Base-by-base conservation (phyloP, 192 early-diverging fungal species). In the Mortierella hygrophila region DNA sequence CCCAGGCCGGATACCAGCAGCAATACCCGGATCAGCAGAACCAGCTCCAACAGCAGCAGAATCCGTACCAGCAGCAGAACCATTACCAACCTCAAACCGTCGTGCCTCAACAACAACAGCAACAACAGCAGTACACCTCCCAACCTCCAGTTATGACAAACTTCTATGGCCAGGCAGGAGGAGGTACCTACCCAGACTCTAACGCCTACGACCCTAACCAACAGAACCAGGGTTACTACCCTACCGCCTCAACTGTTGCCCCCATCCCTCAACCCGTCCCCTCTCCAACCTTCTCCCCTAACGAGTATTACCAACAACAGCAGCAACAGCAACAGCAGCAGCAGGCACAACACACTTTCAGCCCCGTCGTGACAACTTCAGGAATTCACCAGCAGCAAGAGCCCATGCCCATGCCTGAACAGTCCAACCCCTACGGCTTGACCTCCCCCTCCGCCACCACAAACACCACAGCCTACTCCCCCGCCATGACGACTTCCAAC, bases 381-480 rank as follows among this genome's bases (percentile, higher is more conserved):
- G 76, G 32, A 72, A 29, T 72, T 4, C 77, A 8, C 52, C 52
- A 23, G 21, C 75, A 9, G 68, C 68, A 37, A 42, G 42, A 65
- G 1, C 81, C 81, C 7, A 82, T 82, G 75, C 75, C 75, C 26
- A 82, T 82, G 81, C 81, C 81, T 38, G 70, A 57, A 26, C 81
- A 77, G 20, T 77, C 75, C 3, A 60, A 82, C 29, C 15, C 55
- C 9, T 68, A 73, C 23, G 71, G 41, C 71, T 7, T 68, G n/a
- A n/a, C 75, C 26, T 38, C 55, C n/a, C 26, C 68, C 8, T 73
- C 81, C 1, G 75, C 81, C 10, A 41, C 71, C 0, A 49, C 69
- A 3, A 82, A 75, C 3, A 41, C 41, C 4, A 32, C 77, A 41
- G 65, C 81, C 13, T 65, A 35, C 52, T 80, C 79, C 3, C 57